Evolutionary conservation across 139 green algal genomes (phyloP).

Genomic region (Micromonas commoda): DNA sequence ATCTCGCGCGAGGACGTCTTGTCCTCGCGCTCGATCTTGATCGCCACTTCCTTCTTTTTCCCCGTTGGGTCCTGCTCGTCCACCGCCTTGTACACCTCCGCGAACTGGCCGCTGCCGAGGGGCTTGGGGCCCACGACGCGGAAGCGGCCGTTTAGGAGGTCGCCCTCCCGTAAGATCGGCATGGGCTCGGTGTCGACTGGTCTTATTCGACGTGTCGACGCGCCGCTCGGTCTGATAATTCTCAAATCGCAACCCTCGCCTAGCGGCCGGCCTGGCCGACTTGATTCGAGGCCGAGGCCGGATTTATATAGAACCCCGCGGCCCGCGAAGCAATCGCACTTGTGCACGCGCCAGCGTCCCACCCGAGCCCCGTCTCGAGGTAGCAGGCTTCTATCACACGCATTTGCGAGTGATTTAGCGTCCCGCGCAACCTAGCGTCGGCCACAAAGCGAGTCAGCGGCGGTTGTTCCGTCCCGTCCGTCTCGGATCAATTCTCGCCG

Average conservation of each 20-base stretch:
- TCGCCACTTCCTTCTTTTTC: background rate
- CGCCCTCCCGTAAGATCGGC: background rate
- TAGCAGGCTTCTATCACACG: too few relatives aligned
- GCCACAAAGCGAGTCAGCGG: background rate
- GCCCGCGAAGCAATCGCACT: too few relatives aligned
- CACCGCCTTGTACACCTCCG: slow-evolving; percentile 9
- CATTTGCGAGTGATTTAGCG: too few relatives aligned
- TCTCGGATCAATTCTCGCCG: background rate
- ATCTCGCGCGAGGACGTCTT: background rate
- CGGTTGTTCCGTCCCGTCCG: background rate
- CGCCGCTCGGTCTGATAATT: background rate
- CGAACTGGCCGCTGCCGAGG: slow-evolving; percentile 12
- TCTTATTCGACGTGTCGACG: background rate
- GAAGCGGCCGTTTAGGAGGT: background rate
- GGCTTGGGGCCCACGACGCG: background rate
- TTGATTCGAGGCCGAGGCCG: too few relatives aligned
- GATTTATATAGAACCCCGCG: too few relatives aligned
- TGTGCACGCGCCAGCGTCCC: too few relatives aligned
- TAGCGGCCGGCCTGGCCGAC: too few relatives aligned
- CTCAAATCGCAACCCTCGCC: too few relatives aligned
- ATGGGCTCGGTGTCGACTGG: background rate
- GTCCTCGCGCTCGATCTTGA: slow-evolving; percentile 12
- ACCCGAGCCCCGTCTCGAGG: too few relatives aligned
- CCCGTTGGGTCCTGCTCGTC: background rate
- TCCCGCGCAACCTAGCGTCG: too few relatives aligned